phyloP scores from a whole-genome alignment of 306 rosid genomes.

The Lathyrus sativus region DNA sequence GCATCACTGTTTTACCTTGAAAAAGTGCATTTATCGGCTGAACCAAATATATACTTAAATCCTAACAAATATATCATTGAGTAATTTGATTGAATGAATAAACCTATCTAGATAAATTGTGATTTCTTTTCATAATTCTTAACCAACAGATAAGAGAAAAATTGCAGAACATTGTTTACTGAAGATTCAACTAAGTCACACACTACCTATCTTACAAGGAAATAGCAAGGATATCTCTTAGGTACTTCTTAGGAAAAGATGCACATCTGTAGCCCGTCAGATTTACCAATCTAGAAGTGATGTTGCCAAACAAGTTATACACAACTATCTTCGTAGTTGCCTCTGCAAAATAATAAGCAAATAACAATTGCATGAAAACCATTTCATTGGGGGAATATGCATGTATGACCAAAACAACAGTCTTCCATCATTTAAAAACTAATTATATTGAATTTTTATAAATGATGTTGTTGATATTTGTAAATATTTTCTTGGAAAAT shows the following conservation, averaged over 20 bases:
- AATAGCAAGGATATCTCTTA: neutral
- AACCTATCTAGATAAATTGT: neutral
- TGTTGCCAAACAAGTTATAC: constrained; percentile 12
- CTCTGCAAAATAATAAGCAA: constrained; percentile 54
- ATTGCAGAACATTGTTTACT: neutral
- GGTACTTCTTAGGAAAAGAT: constrained; percentile 26
- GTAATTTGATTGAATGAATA: no score
- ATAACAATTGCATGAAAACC: constrained; percentile 31
- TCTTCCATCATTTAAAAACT: no score
- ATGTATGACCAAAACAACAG: no score
- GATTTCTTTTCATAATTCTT: neutral
- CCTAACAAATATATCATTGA: no score
- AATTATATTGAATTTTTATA: no score
- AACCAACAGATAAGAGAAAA: neutral
- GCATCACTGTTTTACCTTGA: no score
- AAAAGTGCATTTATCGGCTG: no score
- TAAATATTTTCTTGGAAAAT: no score
- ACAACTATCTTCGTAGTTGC: constrained; percentile 56
- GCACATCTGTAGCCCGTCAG: constrained; percentile 30
- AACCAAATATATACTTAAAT: no score
- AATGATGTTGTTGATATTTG: no score
- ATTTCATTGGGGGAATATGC: neutral
- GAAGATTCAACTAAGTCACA: constrained; percentile 30
- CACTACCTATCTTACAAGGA: constrained; percentile 27
- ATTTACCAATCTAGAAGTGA: constrained; percentile 31